Base-by-base conservation (phyloP, 2,329 filamentous ascomycete genomes). In the Aspergillus proliferans region DNA sequence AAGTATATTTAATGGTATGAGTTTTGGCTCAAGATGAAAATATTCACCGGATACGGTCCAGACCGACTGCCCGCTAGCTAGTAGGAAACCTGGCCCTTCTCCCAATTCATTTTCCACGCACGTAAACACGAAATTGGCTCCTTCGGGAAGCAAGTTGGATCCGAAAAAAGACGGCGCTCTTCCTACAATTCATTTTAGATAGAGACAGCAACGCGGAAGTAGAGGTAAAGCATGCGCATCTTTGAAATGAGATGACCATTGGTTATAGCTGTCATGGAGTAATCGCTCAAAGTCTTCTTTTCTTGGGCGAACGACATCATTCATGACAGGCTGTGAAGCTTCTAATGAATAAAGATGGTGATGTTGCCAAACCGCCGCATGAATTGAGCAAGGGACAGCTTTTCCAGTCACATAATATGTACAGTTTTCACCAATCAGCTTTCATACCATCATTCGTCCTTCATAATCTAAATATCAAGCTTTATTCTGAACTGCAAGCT, bases 161-260 rank as follows among this genome's bases (percentile, higher is more conserved):
- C 55, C 55, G 10, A 61, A 54, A 30, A 59, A 58, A 42, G 53
- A 28, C 5, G 52, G 53, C 7, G 49, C 52, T 24, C 52, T 46
- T 4, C 33, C 40, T n/a, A 58, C 34, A 22, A 60, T 50, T 39
- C 28, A 10, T 38, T 47, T 47, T 8, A 59, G 39, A 22, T 56
- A 43, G 38, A 57, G 54, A 4, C 44, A 47, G 34, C 56, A 46
- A 5, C 15, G 47, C 19, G 49, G 51, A 6, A 60, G 14, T 40
- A 21, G 26, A n/a, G 33, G 7, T 42, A 45, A 8, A 18, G 58
- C 40, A n/a, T 41, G 47, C 4, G 26, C 47, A 7, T 47, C 14
- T 47, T 19, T 18, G n/a, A 54, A 41, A 47, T 58, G 55, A 9
- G 47, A 54, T 5, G 49, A 43, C 52, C 47, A 56, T 49, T 22